Evolutionary conservation across 176 grass and related monocot genomes (phyloP).

Genomic region (Oryza nivara): DNA sequence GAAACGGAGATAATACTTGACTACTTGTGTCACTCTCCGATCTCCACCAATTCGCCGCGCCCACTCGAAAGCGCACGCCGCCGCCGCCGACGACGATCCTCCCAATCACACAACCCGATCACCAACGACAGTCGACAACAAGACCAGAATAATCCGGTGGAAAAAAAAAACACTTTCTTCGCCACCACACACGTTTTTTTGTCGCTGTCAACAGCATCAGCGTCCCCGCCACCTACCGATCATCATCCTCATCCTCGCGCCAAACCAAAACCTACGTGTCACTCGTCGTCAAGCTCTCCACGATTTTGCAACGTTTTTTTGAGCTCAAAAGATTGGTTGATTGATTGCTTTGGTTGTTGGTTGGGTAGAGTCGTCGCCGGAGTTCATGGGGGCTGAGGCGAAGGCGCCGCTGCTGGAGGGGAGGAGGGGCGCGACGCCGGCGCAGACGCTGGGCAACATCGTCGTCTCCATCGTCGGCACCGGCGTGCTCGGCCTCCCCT

Average conservation of each 20-base stretch:
- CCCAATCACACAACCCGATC: neutral
- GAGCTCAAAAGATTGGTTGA: neutral
- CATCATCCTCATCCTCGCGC: neutral
- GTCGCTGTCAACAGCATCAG: neutral
- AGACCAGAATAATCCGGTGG: neutral
- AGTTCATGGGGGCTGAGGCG: conserved; percentile 15
- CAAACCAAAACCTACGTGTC: neutral
- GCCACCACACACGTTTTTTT: neutral
- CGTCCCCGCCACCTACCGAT: neutral
- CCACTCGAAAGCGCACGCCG: neutral
- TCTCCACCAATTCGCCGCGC: neutral
- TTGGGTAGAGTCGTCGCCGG: neutral
- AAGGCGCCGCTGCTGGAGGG: conserved; percentile 48
- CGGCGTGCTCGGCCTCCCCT: conserved; percentile 81
- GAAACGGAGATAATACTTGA: too few species aligned
- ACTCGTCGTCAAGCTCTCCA: neutral
- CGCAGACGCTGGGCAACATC: conserved; percentile 86
- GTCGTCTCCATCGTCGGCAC: conserved; percentile 91
- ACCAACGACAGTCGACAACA: neutral
- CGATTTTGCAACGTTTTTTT: neutral
- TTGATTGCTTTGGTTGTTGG: too few species aligned
- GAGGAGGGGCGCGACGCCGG: conserved; percentile 48
- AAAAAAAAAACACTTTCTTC: neutral
- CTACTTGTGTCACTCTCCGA: neutral
- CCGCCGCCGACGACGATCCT: neutral